Evolutionary conservation across 2,329 filamentous ascomycete species (phyloP).

Genomic region (Plectosphaerella plurivora): DNA sequence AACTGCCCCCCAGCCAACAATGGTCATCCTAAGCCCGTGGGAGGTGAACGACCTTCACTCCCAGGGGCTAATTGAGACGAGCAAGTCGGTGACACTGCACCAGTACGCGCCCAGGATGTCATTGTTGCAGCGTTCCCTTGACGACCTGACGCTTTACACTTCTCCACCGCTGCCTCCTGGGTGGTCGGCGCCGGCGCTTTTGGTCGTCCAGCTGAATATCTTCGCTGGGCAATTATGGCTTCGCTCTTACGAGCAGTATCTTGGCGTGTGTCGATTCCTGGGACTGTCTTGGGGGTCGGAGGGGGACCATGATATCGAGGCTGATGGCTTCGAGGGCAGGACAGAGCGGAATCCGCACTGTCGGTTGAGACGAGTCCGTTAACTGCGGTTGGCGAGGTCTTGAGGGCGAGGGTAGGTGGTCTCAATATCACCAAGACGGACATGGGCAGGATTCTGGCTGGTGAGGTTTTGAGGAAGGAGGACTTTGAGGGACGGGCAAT

Average conservation of each 20-base stretch:
- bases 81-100: constrained; percentile 35
- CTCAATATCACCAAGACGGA: no score
- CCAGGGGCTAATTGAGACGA: constrained; percentile 28
- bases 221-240: constrained; percentile 68
- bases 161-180: constrained; percentile 18
- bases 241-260: constrained; percentile 48
- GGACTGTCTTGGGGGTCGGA: constrained; percentile 36
- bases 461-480: no score
- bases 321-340: constrained; percentile 26
- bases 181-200: constrained; percentile 9
- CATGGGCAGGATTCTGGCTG: no score
- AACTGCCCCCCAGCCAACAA: constrained; percentile 5
- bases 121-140: no score
- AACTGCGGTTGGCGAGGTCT: no score
- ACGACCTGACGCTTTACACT: constrained; percentile 35
- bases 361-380: background rate
- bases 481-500: no score
- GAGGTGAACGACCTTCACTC: constrained; percentile 52
- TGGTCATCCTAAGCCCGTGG: constrained; percentile 56
- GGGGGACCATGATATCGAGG: constrained; percentile 9
- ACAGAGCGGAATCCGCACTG: background rate
- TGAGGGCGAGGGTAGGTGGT: no score
- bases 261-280: constrained; percentile 43
- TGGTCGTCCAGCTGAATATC: constrained; percentile 44
- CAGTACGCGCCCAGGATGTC: no score